Base-by-base conservation (phyloP, 2,329 filamentous ascomycete species). In the Cladosporium halotolerans region DNA sequence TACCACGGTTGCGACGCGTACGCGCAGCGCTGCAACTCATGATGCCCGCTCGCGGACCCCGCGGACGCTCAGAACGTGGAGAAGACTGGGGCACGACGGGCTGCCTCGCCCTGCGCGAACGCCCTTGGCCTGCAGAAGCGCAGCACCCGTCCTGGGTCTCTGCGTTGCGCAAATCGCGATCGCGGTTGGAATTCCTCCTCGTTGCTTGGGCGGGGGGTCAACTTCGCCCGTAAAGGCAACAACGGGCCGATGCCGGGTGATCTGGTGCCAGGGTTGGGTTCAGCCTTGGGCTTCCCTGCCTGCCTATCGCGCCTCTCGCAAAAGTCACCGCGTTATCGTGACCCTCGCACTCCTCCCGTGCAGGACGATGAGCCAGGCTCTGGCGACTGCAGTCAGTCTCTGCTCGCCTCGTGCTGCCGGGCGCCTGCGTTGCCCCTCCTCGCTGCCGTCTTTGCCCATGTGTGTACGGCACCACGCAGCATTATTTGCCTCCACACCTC, bases 401-500 rank as follows among this genome's bases (percentile, higher is more conserved):
- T 28, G 23, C 23, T 28, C 23, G 36, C n/a, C 36, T 39, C 13
- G 13, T 39, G 16, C 36, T 13, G 16, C 16, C 16, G 16, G 16
- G 16, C 16, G 16, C 16, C 16, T 18, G 16, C 16, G 16, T 18
- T 2, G 2, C 16, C 16, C 16, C 16, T 18, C 16, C 2, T 18
- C 16, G 16, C 16, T 18, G 16, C 36, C 11, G 36, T 3, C 36
- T 39, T 14, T 11, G 8, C 6, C 16, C 13, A 39, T 13, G n/a
- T 14, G 13, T 14, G 36, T 14, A 14, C 16, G 9, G n/a, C 13
- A 14, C 36, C n/a, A n/a, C 11, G n/a, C n/a, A 14, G 10, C n/a
- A 14, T 14, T 16, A 9, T 14, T 11, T 14, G 16, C 48, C 48
- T 51, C 48, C 48, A 51, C 48, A 51, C 48, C 40, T 51, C 48